A percentile compares a stretch with the other conserved stretches of the same genome.
phyloP scores from a whole-genome alignment of 129 eudicot genomes.

The Helichrysum umbraculigerum region DNA sequence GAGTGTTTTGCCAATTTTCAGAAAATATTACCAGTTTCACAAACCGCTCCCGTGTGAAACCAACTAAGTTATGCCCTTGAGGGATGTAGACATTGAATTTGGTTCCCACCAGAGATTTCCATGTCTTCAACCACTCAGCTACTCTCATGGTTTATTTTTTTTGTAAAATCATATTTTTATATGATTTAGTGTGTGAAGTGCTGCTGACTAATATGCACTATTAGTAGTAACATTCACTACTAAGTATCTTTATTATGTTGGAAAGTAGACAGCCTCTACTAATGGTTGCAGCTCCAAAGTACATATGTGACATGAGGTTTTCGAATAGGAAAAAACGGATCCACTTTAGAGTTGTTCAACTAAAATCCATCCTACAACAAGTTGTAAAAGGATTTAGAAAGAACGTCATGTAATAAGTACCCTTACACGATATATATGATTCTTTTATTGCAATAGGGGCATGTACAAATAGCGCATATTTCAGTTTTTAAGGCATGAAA shows the following conservation, averaged over 20 bases:
- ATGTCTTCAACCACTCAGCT: no score
- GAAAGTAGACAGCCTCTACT: neutral
- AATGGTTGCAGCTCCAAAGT: neutral
- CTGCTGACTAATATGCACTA: constrained; percentile 23
- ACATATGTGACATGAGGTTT: neutral
- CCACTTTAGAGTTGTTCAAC: neutral
- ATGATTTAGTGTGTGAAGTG: no score
- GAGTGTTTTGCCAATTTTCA: no score
- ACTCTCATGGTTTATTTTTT: no score
- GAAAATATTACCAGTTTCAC: no score
- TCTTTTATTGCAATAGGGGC: neutral
- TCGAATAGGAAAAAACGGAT: neutral
- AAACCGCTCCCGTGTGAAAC: no score
- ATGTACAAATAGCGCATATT: neutral
- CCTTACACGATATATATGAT: neutral
- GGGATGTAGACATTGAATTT: no score
- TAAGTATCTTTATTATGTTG: constrained; percentile 4
- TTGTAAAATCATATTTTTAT: no score
- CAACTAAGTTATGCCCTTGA: no score
- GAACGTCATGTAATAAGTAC: neutral
- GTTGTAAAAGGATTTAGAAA: neutral
- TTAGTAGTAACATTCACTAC: constrained; percentile 1
- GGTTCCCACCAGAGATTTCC: no score
- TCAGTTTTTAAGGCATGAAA: no score
- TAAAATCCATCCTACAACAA: neutral